Base-by-base conservation (phyloP, 768 basidiomycete species). In the Boletus huronensis region DNA sequence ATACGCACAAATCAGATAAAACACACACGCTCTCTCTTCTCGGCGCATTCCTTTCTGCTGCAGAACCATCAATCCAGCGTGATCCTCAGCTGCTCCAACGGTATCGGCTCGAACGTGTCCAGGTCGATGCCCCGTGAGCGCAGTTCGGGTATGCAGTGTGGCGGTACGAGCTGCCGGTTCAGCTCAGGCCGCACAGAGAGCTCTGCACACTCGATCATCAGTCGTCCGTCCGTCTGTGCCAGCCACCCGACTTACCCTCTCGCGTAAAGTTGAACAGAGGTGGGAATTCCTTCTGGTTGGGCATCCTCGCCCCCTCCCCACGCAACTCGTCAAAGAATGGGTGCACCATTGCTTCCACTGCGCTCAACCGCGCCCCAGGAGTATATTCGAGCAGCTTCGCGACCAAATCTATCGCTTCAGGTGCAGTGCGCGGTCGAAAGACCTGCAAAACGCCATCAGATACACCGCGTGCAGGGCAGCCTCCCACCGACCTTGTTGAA, bases 311-410 rank as follows among this genome's bases (percentile, higher is more conserved):
- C 0, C 92, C 93, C 68, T 95, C 91, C 40, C 80, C 81, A 58
- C 93, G 84, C 64, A 99, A 73, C 74, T 99, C 97, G 68, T 98
- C 95, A 71, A 99, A 99, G 87, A 98, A 95, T 26, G 90, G 85
- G 69, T 96, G 87, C 59, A 92, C 80, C 93, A 96, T 93, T 25
- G 90, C 90, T 72, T 93, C 88, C 63, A 93, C 81, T 2, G 93
- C 88, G 63, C 89, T 92, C 73, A 96, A 72, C 49, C 97, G 87
- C 31, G 91, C 88, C 42, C 87, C 87, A 9, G 97, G 97, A n/a
- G 97, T 99, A 76, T 99, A 99, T 69, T 98, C 96, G 64, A 99
- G 79, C 57, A 99, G 77, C 72, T 92, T 95, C 17, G 90, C 86
- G 57, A 99, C 96, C 53, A 98, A 77, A 64, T 96, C 90, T 74